These are phyloP conservation scores for Annulohypoxylon stygium DNA, from an alignment of 495 filamentous ascomycete species.

Conservation along the genomic window DNA sequence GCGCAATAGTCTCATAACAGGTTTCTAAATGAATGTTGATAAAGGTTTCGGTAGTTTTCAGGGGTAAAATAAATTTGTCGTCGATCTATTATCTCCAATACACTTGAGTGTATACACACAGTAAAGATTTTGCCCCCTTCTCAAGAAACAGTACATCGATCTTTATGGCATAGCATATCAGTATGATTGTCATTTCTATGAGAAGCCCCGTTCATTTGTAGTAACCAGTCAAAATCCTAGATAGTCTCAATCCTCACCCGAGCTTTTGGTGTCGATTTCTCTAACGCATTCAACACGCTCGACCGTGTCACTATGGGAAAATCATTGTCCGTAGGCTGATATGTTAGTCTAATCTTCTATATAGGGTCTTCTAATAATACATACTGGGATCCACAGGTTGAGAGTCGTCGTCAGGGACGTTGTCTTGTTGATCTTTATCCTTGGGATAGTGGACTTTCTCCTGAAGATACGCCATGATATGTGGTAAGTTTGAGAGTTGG, in stretches of 20 bases:
- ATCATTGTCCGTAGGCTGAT: constrained; percentile 25
- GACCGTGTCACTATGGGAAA: too few species aligned
- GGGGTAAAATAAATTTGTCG: too few species aligned
- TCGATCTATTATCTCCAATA: not conserved
- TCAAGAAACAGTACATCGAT: not conserved
- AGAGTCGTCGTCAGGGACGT: not conserved
- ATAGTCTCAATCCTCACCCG: not conserved
- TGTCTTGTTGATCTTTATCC: not conserved
- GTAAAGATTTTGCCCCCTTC: not conserved
- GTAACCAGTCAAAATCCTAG: not conserved
- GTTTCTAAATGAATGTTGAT: too few species aligned
- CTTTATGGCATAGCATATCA: not conserved
- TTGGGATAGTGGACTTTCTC: not conserved
- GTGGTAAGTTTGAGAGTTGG: not conserved
- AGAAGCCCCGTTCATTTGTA: not conserved
- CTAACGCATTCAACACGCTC: not conserved
- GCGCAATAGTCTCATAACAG: too few species aligned
- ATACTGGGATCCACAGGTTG: constrained; percentile 34
- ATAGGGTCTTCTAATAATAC: not conserved
- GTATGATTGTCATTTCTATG: not conserved
- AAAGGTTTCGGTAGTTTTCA: too few species aligned
- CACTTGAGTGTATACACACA: not conserved
- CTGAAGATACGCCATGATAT: not conserved
- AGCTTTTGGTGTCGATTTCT: not conserved
- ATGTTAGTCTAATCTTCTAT: not conserved